Conservation (phyloP, 768 basidiomycete species). For the Serendipita indica region DNA sequence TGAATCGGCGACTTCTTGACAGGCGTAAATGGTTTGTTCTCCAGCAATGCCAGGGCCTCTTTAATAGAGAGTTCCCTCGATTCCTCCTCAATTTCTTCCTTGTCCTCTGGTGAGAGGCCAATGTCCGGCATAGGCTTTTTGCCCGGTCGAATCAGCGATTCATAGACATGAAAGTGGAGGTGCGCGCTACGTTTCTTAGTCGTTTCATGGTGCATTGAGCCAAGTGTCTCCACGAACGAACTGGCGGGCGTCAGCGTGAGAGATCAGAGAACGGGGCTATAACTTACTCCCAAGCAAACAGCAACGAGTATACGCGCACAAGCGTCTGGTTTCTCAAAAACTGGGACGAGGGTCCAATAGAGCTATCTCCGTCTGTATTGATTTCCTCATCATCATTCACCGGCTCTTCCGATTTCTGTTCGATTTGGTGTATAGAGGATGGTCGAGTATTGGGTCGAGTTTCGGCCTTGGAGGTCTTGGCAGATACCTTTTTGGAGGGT, state of each 20-base stretch:
- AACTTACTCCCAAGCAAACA: constrained; percentile 18
- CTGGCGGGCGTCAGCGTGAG: constrained; percentile 11
- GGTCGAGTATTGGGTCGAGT: no score
- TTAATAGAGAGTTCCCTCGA: constrained; percentile 15
- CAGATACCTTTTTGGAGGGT: no score
- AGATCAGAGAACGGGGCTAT: constrained; percentile 11
- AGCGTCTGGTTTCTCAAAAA: constrained; percentile 10
- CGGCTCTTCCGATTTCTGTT: no score
- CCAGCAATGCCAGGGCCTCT: constrained; percentile 21
- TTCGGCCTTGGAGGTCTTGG: neutral
- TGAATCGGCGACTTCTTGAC: constrained; percentile 13
- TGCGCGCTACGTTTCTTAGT: constrained; percentile 11
- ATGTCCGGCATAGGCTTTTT: constrained; percentile 6
- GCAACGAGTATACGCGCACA: constrained; percentile 17
- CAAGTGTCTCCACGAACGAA: constrained; percentile 17
- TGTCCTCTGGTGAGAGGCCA: neutral
- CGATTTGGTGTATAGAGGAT: no score
- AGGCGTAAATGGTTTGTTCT: constrained; percentile 14
- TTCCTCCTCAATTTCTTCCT: neutral
- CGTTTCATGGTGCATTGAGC: constrained; percentile 13
- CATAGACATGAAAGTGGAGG: constrained; percentile 21
- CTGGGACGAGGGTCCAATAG: neutral
- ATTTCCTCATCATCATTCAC: constrained; percentile 14
- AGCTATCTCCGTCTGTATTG: constrained; percentile 11
- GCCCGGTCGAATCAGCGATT: constrained; percentile 13